Percentiles rank a stretch among this genome's conserved stretches.
Conservation (phyloP, 73 alveolate genomes). For the Paramecium sexaurelia region DNA sequence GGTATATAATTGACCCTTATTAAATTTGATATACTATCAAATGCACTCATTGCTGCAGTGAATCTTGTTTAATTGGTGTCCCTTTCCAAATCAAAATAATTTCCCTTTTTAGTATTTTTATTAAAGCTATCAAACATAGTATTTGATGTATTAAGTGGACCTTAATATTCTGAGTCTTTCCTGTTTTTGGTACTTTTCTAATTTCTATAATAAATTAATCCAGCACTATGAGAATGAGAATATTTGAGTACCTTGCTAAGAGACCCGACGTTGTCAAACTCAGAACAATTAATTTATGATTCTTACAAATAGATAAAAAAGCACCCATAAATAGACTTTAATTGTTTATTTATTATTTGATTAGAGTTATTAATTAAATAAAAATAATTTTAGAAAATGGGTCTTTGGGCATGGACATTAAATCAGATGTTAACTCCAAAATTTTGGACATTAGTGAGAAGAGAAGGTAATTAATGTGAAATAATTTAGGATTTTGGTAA, state of each 20-base stretch:
- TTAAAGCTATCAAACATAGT: not conserved
- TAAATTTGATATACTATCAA: not conserved
- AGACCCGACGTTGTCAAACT: not conserved
- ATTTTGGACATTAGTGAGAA: constrained; percentile 58
- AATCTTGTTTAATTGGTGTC: constrained; percentile 5
- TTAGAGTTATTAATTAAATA: not conserved
- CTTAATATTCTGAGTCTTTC: not conserved
- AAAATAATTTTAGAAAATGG: constrained; percentile 22
- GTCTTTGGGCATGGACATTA: constrained; percentile 70
- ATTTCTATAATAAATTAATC: not conserved
- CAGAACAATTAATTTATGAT: not conserved
- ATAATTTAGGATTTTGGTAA: constrained; percentile 34
- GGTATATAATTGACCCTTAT: constrained; percentile 14
- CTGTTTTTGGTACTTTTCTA: not conserved
- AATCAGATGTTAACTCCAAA: constrained; percentile 70
- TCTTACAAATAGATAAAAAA: not conserved
- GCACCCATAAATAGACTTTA: not conserved
- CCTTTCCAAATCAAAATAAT: not conserved
- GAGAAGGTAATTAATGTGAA: constrained; percentile 48
- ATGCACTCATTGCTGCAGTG: not conserved
- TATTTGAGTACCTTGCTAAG: not conserved
- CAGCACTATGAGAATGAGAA: not conserved
- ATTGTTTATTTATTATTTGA: not conserved
- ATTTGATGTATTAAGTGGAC: not conserved
- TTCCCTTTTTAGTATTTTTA: not conserved